Conservation (phyloP, 768 basidiomycete species). For the Phaffia australis region DNA sequence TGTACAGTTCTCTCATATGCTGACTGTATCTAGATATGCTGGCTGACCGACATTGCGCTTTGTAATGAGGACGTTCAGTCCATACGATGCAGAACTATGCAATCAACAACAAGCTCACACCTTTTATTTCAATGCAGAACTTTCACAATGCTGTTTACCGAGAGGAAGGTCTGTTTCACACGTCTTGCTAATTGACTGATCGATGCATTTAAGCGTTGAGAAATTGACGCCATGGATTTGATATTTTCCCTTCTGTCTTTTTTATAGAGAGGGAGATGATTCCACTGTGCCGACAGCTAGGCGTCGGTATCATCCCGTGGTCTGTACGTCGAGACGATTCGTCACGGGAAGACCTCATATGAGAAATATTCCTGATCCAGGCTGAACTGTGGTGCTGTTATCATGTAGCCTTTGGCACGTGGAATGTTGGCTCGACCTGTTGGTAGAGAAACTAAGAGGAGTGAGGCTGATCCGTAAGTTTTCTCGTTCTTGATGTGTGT, state of each 20-base stretch:
- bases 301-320: conserved; percentile 52
- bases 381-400: not conserved
- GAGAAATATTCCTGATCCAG: too few relatives aligned
- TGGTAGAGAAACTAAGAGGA: conserved; percentile 41
- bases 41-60: too few relatives aligned
- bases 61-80: not conserved
- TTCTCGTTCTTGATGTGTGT: too few relatives aligned
- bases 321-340: not conserved
- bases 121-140: conserved; percentile 62
- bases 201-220: too few relatives aligned
- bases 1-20: not conserved
- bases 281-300: conserved; percentile 38
- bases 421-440: conserved; percentile 33
- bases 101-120: conserved; percentile 49
- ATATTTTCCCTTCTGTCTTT: too few relatives aligned
- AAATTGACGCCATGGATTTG: too few relatives aligned
- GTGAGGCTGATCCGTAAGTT: conserved; percentile 33
- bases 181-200: conserved; percentile 25
- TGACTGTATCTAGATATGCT: not conserved
- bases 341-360: not conserved
- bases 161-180: conserved; percentile 54
- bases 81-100: conserved; percentile 43
- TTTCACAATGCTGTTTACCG: conserved; percentile 51
- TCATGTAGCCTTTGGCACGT: conserved; percentile 38
- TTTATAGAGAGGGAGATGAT: conserved; percentile 35